These are phyloP conservation scores for Taphrina wiesneri DNA, from an alignment of 1,139 yeast genomes.

Conservation along the genomic window DNA sequence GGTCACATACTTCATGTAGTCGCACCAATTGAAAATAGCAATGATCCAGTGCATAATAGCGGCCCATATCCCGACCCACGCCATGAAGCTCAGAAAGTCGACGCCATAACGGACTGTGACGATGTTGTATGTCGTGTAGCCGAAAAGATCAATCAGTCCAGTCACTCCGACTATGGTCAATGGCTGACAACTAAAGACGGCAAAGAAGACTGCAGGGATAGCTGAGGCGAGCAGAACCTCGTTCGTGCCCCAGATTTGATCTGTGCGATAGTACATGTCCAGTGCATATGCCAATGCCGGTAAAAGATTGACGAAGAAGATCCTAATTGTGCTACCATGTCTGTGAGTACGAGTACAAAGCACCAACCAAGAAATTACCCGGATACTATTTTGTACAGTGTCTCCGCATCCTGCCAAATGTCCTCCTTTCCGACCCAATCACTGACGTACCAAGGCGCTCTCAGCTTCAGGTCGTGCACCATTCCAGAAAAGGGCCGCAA, in stretches of 20 bases:
- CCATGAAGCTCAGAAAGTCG: slow-evolving; percentile 88
- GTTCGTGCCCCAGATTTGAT: slow-evolving; percentile 84
- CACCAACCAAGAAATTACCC: slow-evolving; percentile 59
- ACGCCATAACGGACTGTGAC: slow-evolving; percentile 59
- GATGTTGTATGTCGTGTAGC: slow-evolving; percentile 84
- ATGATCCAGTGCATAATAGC: slow-evolving; percentile 76
- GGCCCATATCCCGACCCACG: slow-evolving; percentile 93
- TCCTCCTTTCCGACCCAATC: slow-evolving; percentile 82
- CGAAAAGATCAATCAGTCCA: slow-evolving; percentile 83
- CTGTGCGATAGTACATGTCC: slow-evolving; percentile 87
- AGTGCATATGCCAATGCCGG: slow-evolving; percentile 98
- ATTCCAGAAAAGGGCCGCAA: slow-evolving; percentile 51
- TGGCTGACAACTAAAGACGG: slow-evolving; percentile 84
- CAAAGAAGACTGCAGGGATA: slow-evolving; percentile 85
- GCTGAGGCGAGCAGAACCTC: slow-evolving; percentile 84
- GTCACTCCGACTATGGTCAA: slow-evolving; percentile 97
- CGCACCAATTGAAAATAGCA: slow-evolving; percentile 69
- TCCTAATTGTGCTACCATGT: slow-evolving; percentile 15
- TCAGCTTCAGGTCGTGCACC: slow-evolving; percentile 54
- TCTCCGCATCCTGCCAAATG: slow-evolving; percentile 86
- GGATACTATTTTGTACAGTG: slow-evolving; percentile 66
- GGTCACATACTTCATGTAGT: slow-evolving; percentile 71
- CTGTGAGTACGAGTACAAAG: neutral
- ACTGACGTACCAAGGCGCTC: slow-evolving; percentile 68
- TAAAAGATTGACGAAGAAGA: slow-evolving; percentile 48